Evolutionary conservation across 768 basidiomycete species (phyloP), one percentile per base, ranked within the genome.

Genomic region (Dentipellis fragilis): DNA sequence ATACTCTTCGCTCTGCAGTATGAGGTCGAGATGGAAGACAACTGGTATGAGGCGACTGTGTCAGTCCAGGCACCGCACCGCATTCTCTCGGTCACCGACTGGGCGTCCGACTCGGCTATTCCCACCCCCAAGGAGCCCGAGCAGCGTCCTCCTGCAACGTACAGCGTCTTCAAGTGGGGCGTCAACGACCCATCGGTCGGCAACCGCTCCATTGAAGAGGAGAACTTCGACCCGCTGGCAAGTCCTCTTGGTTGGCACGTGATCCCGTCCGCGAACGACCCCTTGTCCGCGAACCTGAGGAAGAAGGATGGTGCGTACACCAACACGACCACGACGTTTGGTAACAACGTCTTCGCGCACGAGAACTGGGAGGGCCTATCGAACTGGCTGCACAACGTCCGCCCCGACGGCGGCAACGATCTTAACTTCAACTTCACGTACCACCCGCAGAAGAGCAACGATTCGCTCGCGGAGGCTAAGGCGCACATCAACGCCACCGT

Each of bases 21-120:
- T 64, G 91, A 93, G 66, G 87, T 95, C 47, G 88, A 93, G 76
- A 91, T 95, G 87, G 66, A 84, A 65, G 85, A 96, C 71, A 97
- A 93, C 71, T 95, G 91, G 91, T 98, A 98, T 63, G 93, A 97
- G 69, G 81, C 92, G 3, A 79, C 89, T 19, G 85, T 99, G 42
- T 84, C 88, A 10, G 83, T 81, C 1, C 67, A 72, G 29, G 68
- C 77, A n/a, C 88, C 91, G 22, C 85, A 92, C 66, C 78, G 83
- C 58, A 84, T 93, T 61, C 72, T 97, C 64, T 84, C 87, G 23
- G 91, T 94, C 38, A 89, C 95, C 58, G 95, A 98, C 67, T 97
- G 93, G 94, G 93, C 86, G 0, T 85, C 87, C 17, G 92, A 94
- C 66, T 80, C 87, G 3, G 29, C 29, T 29, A 29, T 29, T 29